These are phyloP conservation scores for Phytopythium aichiense DNA, from an alignment of 352 stramenopile genomes.

Conservation along the genomic window DNA sequence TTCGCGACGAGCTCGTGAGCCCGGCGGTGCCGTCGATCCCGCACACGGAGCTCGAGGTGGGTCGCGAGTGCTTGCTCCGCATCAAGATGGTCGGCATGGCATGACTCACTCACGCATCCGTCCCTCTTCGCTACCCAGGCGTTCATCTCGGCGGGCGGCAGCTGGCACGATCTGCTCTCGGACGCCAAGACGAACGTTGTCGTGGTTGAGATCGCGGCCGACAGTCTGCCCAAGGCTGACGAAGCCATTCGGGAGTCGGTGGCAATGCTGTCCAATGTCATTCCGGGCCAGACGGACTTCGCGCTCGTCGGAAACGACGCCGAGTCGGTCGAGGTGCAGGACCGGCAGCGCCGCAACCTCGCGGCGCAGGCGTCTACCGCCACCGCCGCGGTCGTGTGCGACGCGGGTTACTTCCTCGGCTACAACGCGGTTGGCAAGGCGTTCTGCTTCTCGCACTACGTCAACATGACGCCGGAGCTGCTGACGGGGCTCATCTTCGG, in stretches of 20 bases:
- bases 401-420: slow-evolving; percentile 57
- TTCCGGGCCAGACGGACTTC: slow-evolving; percentile 46
- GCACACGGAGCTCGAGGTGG: slow-evolving; percentile 3
- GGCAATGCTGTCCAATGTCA: slow-evolving; percentile 25
- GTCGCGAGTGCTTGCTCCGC: neutral
- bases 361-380: slow-evolving; percentile 17
- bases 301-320: slow-evolving; percentile 56
- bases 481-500: slow-evolving; percentile 71
- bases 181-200: slow-evolving; percentile 61
- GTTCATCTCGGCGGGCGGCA: slow-evolving; percentile 19
- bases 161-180: slow-evolving; percentile 24
- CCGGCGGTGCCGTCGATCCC: slow-evolving; percentile 10
- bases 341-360: slow-evolving; percentile 29
- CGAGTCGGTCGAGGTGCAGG: slow-evolving; percentile 17
- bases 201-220: slow-evolving; percentile 42
- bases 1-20: slow-evolving; percentile 24
- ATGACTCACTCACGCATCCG: neutral
- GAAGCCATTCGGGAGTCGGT: slow-evolving; percentile 37
- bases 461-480: slow-evolving; percentile 78
- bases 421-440: slow-evolving; percentile 45
- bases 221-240: slow-evolving; percentile 36
- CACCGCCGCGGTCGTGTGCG: slow-evolving; percentile 40
- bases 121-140: slow-evolving; percentile 11
- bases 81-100: neutral
- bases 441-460: slow-evolving; percentile 86